A percentile compares a stretch with the other conserved stretches of the same genome.
Evolutionary conservation across 768 basidiomycete species (phyloP).

Genomic region (Hericium erinaceus): DNA sequence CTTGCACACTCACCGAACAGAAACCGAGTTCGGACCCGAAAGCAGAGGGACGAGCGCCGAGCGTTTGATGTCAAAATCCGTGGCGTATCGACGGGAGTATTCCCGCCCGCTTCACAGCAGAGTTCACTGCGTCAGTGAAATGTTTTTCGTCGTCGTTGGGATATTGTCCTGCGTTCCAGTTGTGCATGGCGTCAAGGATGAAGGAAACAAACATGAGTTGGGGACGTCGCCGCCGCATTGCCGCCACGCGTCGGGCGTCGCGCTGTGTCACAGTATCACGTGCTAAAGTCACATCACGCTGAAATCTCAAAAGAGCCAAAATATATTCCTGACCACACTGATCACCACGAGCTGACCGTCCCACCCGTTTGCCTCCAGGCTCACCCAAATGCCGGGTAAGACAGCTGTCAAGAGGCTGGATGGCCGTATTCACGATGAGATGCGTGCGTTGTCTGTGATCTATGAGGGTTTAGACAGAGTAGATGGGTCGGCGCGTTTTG

Average conservation of each 20-base stretch:
- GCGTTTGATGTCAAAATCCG: too few relatives aligned
- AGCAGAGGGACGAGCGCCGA: too few relatives aligned
- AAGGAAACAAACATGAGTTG: neutral
- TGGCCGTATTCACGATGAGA: slow-evolving; percentile 25
- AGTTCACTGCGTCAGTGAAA: too few relatives aligned
- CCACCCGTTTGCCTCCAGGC: too few relatives aligned
- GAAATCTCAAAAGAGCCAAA: neutral
- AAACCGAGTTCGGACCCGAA: too few relatives aligned
- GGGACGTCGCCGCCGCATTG: neutral
- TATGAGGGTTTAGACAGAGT: slow-evolving; percentile 60
- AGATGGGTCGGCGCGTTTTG: slow-evolving; percentile 70
- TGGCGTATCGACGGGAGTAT: too few relatives aligned
- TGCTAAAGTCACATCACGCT: neutral
- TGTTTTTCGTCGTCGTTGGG: too few relatives aligned
- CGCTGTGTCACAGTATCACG: neutral
- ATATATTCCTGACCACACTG: neutral
- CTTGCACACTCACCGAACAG: too few relatives aligned
- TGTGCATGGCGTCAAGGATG: too few relatives aligned
- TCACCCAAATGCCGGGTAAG: too few relatives aligned
- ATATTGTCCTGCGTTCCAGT: too few relatives aligned
- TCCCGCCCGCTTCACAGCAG: too few relatives aligned
- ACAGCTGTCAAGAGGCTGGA: slow-evolving; percentile 22
- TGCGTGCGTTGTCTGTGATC: slow-evolving; percentile 32
- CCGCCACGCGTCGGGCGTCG: neutral
- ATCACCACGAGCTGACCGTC: neutral